Evolutionary conservation across 768 basidiomycete genomes (phyloP), one percentile per base, ranked within the genome.

Genomic region (Podaxis sp.): DNA sequence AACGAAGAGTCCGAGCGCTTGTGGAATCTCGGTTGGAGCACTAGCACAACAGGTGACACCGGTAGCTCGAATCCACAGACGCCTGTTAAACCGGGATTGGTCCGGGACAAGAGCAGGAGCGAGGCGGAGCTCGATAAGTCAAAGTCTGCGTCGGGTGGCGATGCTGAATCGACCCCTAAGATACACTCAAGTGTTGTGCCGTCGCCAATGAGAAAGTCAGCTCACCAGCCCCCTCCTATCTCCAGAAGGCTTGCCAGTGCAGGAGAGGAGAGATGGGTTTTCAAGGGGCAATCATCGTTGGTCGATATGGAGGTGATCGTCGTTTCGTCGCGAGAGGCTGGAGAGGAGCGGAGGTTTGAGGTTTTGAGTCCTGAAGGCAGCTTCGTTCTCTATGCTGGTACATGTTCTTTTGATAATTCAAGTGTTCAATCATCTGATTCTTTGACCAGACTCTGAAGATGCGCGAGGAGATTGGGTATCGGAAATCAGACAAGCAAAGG

Each of bases 241-340:
- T 55, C 67, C 5, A 74, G 71, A 56, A 68, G 74, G 50, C 63
- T 71, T 60, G 51, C 71, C 35, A 72, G 70, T 32, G 76, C 70
- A 5, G 66, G 63, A 5, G 87, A 90, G 32, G 90, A 91, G 51
- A 79, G 77, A 64, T 93, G 90, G 89, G 70, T 79, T 42, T 94
- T 81, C 70, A 90, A 85, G 67, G 91, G 91, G 2, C 76, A 80
- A 59, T 78, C 80, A 37, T 83, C 84, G 55, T 79, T 94, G 18
- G 80, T 93, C 42, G 90, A 94, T 72, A 65, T 90, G 54, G 90
- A 93, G 66, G 84, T 93, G 1, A 84, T 93, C 0, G 78, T 91
- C 38, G 82, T 80, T 9, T 44, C 59, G 5, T 5, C 59, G 13
- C 52, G 59, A 21, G 59, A 54, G 38, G 66, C 77, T 1, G 80